Conservation (phyloP, 345 rosid species). For the Eucalyptus sideroxylon region DNA sequence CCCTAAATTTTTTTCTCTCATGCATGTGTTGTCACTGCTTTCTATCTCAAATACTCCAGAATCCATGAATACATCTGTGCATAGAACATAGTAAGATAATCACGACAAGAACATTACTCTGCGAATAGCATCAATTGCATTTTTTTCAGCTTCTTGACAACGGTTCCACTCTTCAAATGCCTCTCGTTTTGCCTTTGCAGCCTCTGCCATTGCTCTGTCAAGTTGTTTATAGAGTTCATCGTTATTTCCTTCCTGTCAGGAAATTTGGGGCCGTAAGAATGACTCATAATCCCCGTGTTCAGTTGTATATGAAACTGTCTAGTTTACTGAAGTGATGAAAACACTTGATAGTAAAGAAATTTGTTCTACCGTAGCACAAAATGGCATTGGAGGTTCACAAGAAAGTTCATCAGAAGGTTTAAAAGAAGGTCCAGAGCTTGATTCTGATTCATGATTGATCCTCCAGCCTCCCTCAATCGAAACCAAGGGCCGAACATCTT, state of each 20-base stretch:
- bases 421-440: neutral
- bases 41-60: neutral
- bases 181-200: constrained; percentile 44
- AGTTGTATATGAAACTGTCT: neutral
- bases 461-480: neutral
- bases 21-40: neutral
- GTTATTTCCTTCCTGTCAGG: constrained; percentile 35
- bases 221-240: constrained; percentile 40
- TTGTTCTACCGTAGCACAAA: neutral
- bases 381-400: neutral
- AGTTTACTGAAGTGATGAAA: neutral
- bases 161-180: constrained; percentile 40
- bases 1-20: neutral
- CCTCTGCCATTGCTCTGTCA: constrained; percentile 35
- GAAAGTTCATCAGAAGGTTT: neutral
- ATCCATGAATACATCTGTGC: neutral
- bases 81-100: neutral
- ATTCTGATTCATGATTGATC: neutral
- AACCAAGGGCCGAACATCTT: neutral
- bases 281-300: neutral
- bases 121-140: constrained; percentile 51
- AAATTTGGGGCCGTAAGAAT: constrained; percentile 1
- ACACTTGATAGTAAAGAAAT: neutral
- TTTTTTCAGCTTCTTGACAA: constrained; percentile 58
- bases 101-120: constrained; percentile 17